Conservation (phyloP, 192 early-diverging fungal genomes). For the Umbelopsis sp. region DNA sequence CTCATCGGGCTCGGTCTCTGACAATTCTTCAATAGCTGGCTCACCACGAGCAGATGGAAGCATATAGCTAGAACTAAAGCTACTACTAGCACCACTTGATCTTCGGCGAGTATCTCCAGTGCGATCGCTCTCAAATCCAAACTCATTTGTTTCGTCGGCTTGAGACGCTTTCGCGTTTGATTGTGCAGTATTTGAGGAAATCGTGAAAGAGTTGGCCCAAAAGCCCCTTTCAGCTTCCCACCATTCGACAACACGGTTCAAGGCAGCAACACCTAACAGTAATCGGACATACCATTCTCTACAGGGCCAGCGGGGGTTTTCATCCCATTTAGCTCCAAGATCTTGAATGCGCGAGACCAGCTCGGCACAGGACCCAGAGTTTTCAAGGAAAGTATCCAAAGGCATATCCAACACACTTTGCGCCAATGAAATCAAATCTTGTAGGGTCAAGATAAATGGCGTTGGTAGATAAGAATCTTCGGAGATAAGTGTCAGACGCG, state of each 20-base stretch:
- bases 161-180: not conserved
- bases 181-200: not conserved
- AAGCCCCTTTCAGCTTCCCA: slow-evolving; percentile 75
- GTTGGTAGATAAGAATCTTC: slow-evolving; percentile 56
- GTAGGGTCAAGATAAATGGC: slow-evolving; percentile 63
- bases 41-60: not conserved
- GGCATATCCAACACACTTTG: slow-evolving; percentile 75
- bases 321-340: slow-evolving; percentile 65
- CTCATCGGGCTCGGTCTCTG: slow-evolving; percentile 9
- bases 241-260: slow-evolving; percentile 78
- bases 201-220: slow-evolving; percentile 48
- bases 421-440: slow-evolving; percentile 69
- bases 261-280: slow-evolving; percentile 70
- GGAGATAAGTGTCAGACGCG: slow-evolving; percentile 42
- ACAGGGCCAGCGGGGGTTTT: slow-evolving; percentile 67
- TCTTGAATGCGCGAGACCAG: slow-evolving; percentile 61
- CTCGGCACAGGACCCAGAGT: slow-evolving; percentile 58
- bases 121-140: not conserved
- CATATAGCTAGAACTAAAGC: not conserved
- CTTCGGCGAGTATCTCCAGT: not conserved
- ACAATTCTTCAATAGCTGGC: not conserved
- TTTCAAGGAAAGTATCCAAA: slow-evolving; percentile 58
- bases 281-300: slow-evolving; percentile 63
- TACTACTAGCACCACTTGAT: slow-evolving; percentile 10
- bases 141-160: not conserved